Evolutionary conservation across 768 basidiomycete genomes (phyloP).

Genomic region (Leucocoprinus leucothites): DNA sequence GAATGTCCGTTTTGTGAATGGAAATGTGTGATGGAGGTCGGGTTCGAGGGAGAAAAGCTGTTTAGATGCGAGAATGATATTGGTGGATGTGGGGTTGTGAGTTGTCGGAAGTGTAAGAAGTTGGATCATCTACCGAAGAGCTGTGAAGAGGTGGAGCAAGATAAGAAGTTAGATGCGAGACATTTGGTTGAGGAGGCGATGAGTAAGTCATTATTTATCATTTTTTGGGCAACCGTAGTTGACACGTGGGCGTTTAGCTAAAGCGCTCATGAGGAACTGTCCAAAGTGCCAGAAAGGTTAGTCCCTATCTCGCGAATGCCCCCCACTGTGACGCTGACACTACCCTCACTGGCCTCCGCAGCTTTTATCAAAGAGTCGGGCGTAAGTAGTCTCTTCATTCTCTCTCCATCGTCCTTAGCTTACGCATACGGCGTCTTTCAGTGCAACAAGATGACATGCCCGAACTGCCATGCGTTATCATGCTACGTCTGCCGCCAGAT

Average conservation of each 20-base stretch:
- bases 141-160: conserved; percentile 77
- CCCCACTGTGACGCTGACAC: background rate
- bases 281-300: conserved; percentile 81
- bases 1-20: conserved; percentile 92
- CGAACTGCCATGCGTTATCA: conserved; percentile 66
- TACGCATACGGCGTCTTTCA: conserved; percentile 31
- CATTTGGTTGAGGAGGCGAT: conserved; percentile 91
- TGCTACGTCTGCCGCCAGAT: conserved; percentile 83
- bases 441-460: conserved; percentile 93
- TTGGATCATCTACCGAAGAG: conserved; percentile 81
- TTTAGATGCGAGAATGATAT: conserved; percentile 55
- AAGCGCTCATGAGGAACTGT: conserved; percentile 84
- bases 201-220: conserved; percentile 47
- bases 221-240: conserved; percentile 1
- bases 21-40: conserved; percentile 69
- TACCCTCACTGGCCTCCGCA: conserved; percentile 22
- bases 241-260: conserved; percentile 38
- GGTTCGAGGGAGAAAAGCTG: conserved; percentile 55
- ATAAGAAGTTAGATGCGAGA: conserved; percentile 68
- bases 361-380: conserved; percentile 80
- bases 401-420: background rate
- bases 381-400: conserved; percentile 37
- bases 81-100: conserved; percentile 72
- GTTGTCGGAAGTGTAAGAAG: conserved; percentile 79
- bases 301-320: conserved; percentile 13